Evolutionary conservation across 2,329 filamentous ascomycete species (phyloP).

Genomic region (Epichloe gansuensis): DNA sequence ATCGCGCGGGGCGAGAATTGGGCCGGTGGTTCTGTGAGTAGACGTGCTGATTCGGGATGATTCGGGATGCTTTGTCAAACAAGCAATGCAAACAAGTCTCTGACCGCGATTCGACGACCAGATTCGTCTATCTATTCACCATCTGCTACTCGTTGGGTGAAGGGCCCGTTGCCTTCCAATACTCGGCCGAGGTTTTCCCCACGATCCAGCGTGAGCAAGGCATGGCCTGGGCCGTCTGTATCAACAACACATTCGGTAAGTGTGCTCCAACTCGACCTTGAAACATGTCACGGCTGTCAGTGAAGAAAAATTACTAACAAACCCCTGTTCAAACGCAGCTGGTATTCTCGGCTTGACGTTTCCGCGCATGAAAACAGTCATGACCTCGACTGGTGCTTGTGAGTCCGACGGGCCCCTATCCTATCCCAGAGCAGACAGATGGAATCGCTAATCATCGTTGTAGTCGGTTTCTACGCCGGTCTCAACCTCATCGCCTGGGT

Average conservation of each 20-base stretch:
- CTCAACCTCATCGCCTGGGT: conserved; percentile 32
- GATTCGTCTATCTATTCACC: conserved; percentile 17
- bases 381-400: conserved; percentile 20
- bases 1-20: conserved; percentile 9
- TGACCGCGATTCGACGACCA: not conserved
- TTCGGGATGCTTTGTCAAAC: too few relatives aligned
- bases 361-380: conserved; percentile 26
- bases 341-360: conserved; percentile 34
- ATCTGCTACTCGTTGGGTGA: conserved; percentile 32
- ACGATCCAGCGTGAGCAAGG: conserved; percentile 54
- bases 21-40: conserved; percentile 10
- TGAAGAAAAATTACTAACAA: not conserved
- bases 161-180: conserved; percentile 51
- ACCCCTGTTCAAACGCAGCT: not conserved
- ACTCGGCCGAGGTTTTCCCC: conserved; percentile 54
- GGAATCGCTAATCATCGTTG: not conserved
- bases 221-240: conserved; percentile 49
- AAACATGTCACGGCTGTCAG: too few relatives aligned
- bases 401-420: conserved; percentile 5
- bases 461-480: conserved; percentile 29
- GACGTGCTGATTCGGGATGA: too few relatives aligned
- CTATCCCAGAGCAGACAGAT: not conserved
- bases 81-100: not conserved
- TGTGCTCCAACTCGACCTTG: not conserved
- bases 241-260: conserved; percentile 18